phyloP scores from a whole-genome alignment of 2,329 filamentous ascomycete species.

The Decorospora gaudefroyi region DNA sequence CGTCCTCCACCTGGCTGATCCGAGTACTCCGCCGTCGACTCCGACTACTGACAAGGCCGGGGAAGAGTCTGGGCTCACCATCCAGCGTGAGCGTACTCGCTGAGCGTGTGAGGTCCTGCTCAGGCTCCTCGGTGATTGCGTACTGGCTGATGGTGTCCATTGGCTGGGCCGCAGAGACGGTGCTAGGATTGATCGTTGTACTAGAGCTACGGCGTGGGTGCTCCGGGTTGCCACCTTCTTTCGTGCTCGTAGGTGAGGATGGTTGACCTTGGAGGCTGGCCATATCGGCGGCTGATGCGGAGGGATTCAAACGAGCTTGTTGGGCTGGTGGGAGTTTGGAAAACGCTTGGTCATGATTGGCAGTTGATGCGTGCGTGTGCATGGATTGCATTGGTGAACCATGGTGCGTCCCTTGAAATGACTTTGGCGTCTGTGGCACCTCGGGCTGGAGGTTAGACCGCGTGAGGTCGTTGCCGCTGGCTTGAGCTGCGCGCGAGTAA shows the following conservation, averaged over 20 bases:
- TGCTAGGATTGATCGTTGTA: constrained; percentile 36
- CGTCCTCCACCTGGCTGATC: constrained; percentile 28
- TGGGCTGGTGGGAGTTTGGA: constrained; percentile 42
- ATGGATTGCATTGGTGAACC: constrained; percentile 50
- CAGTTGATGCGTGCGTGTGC: constrained; percentile 48
- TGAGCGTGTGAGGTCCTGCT: constrained; percentile 27
- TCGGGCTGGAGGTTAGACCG: constrained; percentile 43
- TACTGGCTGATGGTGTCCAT: constrained; percentile 19
- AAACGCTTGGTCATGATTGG: constrained; percentile 39
- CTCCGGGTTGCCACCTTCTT: constrained; percentile 23
- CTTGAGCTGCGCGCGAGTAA: constrained; percentile 49
- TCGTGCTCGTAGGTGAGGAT: constrained; percentile 31
- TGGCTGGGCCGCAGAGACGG: constrained; percentile 27
- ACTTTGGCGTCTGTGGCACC: constrained; percentile 38
- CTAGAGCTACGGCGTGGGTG: constrained; percentile 38
- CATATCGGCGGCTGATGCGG: constrained; percentile 27
- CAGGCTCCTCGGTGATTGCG: constrained; percentile 26
- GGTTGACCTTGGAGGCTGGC: constrained; percentile 25
- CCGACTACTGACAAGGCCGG: constrained; percentile 64
- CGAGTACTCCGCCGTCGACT: constrained; percentile 45
- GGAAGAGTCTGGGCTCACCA: constrained; percentile 72
- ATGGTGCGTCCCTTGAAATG: constrained; percentile 37
- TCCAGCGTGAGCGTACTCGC: constrained; percentile 40
- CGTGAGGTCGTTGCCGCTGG: constrained; percentile 40
- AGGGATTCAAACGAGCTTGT: constrained; percentile 44